These are phyloP conservation scores for Echinochloa phyllopogon DNA, from an alignment of 176 grass and related monocot species.

Conservation along the genomic window DNA sequence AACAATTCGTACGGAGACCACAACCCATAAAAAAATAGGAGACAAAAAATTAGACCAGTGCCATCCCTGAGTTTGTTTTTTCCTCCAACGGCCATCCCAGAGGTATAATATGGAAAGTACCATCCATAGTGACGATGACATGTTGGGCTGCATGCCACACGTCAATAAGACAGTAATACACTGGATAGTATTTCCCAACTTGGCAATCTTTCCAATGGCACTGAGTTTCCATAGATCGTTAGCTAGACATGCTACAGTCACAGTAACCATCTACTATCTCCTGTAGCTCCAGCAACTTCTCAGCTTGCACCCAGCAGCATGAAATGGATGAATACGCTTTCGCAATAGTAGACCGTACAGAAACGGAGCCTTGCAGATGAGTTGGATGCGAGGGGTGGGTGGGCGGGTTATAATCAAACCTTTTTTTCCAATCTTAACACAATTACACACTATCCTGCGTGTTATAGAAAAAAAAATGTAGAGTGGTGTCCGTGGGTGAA, in stretches of 20 bases:
- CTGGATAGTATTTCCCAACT: neutral
- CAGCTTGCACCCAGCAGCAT: neutral
- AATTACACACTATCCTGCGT: neutral
- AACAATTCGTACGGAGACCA: neutral
- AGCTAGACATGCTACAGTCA: conserved; percentile 3
- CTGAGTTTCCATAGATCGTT: neutral
- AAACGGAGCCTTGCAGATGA: neutral
- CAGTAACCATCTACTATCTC: neutral
- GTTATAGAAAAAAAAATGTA: neutral
- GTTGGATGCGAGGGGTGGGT: neutral
- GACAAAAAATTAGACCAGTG: neutral
- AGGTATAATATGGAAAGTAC: neutral
- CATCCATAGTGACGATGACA: neutral
- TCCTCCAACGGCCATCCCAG: too few relatives aligned
- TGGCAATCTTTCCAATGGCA: neutral
- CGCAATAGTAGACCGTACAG: neutral
- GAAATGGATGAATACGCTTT: neutral
- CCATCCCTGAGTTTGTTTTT: too few relatives aligned
- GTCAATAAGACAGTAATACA: neutral
- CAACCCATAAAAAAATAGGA: neutral
- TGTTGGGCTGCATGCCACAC: too few relatives aligned
- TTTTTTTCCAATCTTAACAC: neutral
- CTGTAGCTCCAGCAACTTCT: neutral
- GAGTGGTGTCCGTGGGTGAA: neutral
- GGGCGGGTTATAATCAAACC: neutral